phyloP scores from a whole-genome alignment of 1,284 basidiomycete species.

The Boletellus dicymbophilus region DNA sequence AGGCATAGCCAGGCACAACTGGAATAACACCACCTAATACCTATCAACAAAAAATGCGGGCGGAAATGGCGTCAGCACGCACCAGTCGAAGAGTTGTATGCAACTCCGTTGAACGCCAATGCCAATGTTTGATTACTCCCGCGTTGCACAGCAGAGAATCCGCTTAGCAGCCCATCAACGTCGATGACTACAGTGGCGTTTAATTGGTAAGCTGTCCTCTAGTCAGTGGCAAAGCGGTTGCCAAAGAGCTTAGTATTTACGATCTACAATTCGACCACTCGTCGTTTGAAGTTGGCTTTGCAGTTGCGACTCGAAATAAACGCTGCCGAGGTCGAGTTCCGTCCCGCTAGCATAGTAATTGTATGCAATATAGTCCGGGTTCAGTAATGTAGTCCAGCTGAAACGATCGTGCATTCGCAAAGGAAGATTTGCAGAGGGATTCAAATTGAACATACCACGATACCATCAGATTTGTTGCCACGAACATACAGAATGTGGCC shows the following conservation, averaged over 20 bases:
- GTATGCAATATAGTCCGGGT: neutral
- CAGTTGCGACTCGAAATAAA: constrained; percentile 1
- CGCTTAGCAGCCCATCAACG: constrained; percentile 7
- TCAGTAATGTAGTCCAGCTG: constrained; percentile 13
- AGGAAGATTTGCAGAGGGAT: neutral
- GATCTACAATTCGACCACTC: neutral
- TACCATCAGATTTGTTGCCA: constrained; percentile 1
- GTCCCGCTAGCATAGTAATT: neutral
- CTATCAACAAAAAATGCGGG: neutral
- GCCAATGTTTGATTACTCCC: neutral
- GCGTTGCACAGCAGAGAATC: constrained; percentile 5
- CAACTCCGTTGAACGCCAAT: constrained; percentile 10
- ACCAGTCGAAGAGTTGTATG: constrained; percentile 12
- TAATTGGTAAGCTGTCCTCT: neutral
- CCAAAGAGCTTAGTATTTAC: neutral
- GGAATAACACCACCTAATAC: constrained; percentile 7
- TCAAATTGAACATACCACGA: neutral
- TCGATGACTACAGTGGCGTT: constrained; percentile 6
- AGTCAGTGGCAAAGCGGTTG: neutral
- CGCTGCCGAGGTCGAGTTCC: constrained; percentile 5
- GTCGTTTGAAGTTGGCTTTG: neutral
- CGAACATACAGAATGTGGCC: neutral
- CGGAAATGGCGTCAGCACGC: neutral
- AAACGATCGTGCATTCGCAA: neutral
- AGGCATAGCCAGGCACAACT: neutral